Evolutionary conservation across 192 early-diverging fungal species (phyloP), one percentile per base, ranked within the genome.

Genomic region (Coemansia reversa): DNA sequence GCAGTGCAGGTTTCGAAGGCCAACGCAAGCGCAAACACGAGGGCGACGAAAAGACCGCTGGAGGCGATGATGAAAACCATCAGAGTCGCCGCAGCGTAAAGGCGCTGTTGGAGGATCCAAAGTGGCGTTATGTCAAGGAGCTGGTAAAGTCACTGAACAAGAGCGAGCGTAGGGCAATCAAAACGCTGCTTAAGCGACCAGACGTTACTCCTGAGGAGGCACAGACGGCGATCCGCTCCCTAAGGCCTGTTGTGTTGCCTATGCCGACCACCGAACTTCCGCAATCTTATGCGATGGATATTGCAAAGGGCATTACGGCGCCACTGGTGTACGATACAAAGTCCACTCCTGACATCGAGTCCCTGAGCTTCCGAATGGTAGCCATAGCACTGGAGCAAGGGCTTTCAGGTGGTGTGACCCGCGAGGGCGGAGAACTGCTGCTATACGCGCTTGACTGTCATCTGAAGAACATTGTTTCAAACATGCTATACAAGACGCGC

Each of bases 361-460:
- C 87, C 18, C 74, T 91, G 47, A 74, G 79, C 57, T 79, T 86
- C 23, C 82, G 90, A 22, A 87, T 91, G 88, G 84, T 85, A 4
- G 86, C 85, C 2, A 80, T 88, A 29, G 86, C 88, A 3, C 69
- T 88, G 56, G 88, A 91, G 63, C 83, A 89, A 51, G 88, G 88
- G 0, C 67, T 91, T 45, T 35, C 86, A 22, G 87, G 85, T 16
- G 90, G 90, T 12, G 86, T 87, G 1, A 79, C 81, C 19, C 81
- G 84, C 22, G 86, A 86, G 24, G 67, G 81, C 23, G 84, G 88
- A 24, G 84, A 89, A 59, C 75, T 86, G 24, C 79, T 91, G 74
- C 58, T 89, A 32, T 86, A 86, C 58, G 86, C 87, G 5, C 74
- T 89, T 62, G 90, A 91, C 76, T 86, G 83, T 55, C 88, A 91